A percentile compares a stretch with the other conserved stretches of the same genome.
These are phyloP conservation scores for Biscogniauxia sp. DNA, from an alignment of 2,329 filamentous ascomycete species.

Conservation along the genomic window DNA sequence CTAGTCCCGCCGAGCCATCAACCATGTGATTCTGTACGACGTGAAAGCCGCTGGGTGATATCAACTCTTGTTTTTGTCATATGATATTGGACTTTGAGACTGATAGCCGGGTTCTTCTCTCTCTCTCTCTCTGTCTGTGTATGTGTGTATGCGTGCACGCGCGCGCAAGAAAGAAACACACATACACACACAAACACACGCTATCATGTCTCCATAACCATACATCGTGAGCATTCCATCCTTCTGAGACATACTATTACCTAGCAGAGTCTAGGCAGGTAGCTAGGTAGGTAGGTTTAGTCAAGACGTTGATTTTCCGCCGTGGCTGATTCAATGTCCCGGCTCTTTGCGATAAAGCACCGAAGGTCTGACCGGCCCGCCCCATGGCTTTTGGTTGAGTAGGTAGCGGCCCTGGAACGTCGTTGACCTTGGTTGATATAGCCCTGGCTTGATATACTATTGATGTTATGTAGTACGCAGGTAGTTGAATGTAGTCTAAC, in stretches of 20 bases:
- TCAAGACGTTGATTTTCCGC: constrained; percentile 15
- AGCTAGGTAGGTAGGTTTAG: too few relatives aligned
- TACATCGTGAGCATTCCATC: not conserved
- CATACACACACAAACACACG: too few relatives aligned
- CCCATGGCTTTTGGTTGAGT: constrained; percentile 21
- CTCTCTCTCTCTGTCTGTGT: too few relatives aligned
- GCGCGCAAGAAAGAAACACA: too few relatives aligned
- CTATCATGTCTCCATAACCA: not conserved
- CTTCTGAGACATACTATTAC: not conserved
- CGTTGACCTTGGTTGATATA: constrained; percentile 17
- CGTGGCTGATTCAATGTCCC: constrained; percentile 27
- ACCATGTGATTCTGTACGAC: not conserved
- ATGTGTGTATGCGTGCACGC: too few relatives aligned
- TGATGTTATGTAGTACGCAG: constrained; percentile 1
- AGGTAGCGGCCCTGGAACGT: constrained; percentile 22
- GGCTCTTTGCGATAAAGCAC: constrained; percentile 25
- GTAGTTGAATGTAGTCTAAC: constrained; percentile 13
- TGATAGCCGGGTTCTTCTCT: not conserved
- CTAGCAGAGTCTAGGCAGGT: constrained; percentile 7
- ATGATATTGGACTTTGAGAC: not conserved
- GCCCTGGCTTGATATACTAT: too few relatives aligned
- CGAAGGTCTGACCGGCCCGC: constrained; percentile 30
- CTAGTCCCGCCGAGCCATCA: not conserved
- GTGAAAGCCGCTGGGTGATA: not conserved
- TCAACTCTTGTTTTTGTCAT: not conserved